Evolutionary conservation across 2,329 filamentous ascomycete species (phyloP).

Genomic region (Pseudogymnoascus sp.): DNA sequence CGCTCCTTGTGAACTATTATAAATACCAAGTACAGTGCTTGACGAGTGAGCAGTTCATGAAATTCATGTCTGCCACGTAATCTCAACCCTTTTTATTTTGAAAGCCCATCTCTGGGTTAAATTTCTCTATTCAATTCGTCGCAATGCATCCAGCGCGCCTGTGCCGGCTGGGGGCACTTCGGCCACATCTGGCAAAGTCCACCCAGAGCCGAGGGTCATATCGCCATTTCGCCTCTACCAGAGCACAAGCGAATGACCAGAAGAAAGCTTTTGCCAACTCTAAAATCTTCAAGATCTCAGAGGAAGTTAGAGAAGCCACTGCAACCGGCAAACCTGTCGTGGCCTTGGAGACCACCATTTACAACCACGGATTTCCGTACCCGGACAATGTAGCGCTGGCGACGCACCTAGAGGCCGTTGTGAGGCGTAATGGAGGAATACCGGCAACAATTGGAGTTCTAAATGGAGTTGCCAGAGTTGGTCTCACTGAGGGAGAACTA

Average conservation of each 20-base stretch:
- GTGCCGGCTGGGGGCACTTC: background rate
- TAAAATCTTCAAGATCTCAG: slow-evolving; percentile 15
- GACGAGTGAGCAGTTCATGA: background rate
- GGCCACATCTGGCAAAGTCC: background rate
- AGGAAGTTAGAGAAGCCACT: slow-evolving; percentile 71
- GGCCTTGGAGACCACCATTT: slow-evolving; percentile 91
- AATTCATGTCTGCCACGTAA: background rate
- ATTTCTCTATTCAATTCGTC: background rate
- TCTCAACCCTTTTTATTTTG: background rate
- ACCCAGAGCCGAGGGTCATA: background rate
- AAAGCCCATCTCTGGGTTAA: background rate
- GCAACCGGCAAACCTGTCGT: slow-evolving; percentile 72
- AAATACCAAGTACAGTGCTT: background rate
- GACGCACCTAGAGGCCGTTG: slow-evolving; percentile 67
- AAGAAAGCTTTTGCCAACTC: background rate
- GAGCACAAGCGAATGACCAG: background rate
- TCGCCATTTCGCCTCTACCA: background rate
- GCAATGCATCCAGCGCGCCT: background rate
- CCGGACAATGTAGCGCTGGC: slow-evolving; percentile 69
- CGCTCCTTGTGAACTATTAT: background rate
- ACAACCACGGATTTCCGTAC: slow-evolving; percentile 83
- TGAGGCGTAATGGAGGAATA: slow-evolving; percentile 72
- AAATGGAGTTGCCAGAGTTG: slow-evolving; percentile 74
- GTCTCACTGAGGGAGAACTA: slow-evolving; percentile 65
- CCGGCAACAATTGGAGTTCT: slow-evolving; percentile 89